Evolutionary conservation across 1,284 basidiomycete species (phyloP).

Genomic region (Apiotrichum veenhuisii): DNA sequence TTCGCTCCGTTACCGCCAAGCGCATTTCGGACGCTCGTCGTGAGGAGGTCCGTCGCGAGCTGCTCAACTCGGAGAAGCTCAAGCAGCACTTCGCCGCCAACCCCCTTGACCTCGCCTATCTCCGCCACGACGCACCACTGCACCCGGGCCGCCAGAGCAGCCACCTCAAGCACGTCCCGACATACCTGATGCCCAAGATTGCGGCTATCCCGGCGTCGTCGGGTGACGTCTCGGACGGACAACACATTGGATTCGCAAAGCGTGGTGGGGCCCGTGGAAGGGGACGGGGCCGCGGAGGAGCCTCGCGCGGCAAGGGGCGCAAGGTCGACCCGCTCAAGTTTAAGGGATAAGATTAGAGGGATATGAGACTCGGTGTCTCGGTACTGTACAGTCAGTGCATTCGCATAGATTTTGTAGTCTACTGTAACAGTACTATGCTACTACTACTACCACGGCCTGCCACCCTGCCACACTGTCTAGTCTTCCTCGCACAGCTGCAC

Average conservation of each 20-base stretch:
- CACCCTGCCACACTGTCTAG: neutral
- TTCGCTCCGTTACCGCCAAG: slow-evolving; percentile 80
- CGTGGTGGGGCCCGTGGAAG: slow-evolving; percentile 26
- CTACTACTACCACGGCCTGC: neutral
- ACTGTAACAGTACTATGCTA: slow-evolving; percentile 8
- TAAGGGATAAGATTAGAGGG: slow-evolving; percentile 26
- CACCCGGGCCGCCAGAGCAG: slow-evolving; percentile 81
- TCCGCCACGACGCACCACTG: slow-evolving; percentile 90
- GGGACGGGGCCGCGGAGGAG: slow-evolving; percentile 28
- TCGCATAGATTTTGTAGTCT: slow-evolving; percentile 8
- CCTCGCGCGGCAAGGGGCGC: slow-evolving; percentile 28
- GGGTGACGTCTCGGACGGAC: slow-evolving; percentile 34
- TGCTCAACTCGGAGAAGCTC: slow-evolving; percentile 90
- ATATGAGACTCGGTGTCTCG: neutral
- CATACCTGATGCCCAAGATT: slow-evolving; percentile 85
- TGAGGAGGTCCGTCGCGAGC: slow-evolving; percentile 90
- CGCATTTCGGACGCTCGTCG: slow-evolving; percentile 86
- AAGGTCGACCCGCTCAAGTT: slow-evolving; percentile 49
- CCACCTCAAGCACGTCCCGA: slow-evolving; percentile 94
- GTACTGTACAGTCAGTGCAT: neutral
- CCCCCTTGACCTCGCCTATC: slow-evolving; percentile 85
- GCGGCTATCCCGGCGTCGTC: slow-evolving; percentile 51
- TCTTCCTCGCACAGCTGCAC: too few species aligned
- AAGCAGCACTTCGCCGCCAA: slow-evolving; percentile 99
- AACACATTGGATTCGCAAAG: slow-evolving; percentile 37